A percentile compares a stretch with the other conserved stretches of the same genome.
Evolutionary conservation across 331 rosid genomes (phyloP).

Genomic region (Cydonia oblonga): DNA sequence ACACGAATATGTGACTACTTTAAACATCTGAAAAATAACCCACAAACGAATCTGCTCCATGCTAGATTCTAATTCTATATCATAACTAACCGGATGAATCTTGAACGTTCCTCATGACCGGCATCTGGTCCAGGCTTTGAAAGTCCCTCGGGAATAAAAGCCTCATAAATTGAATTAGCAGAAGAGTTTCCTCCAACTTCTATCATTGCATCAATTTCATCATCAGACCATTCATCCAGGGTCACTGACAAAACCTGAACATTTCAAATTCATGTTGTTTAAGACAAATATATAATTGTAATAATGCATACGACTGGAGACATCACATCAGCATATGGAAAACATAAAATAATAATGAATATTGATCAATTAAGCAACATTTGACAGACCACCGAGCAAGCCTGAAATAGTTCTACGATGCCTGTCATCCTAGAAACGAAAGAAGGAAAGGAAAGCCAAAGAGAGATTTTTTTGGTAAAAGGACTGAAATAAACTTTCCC

Average conservation of each 20-base stretch:
- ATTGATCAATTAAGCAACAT: neutral
- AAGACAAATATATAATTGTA: neutral
- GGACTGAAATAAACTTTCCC: neutral
- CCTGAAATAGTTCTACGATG: neutral
- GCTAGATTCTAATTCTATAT: slow-evolving; percentile 7
- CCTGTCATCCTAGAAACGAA: neutral
- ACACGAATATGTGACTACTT: slow-evolving; percentile 15
- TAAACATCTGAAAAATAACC: slow-evolving; percentile 9
- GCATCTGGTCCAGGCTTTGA: slow-evolving; percentile 76
- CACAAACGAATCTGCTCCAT: neutral
- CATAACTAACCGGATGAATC: slow-evolving; percentile 67
- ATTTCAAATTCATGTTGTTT: slow-evolving; percentile 16
- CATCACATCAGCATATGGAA: neutral
- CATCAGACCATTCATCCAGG: slow-evolving; percentile 94
- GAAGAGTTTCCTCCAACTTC: slow-evolving; percentile 96
- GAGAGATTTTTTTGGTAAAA: neutral
- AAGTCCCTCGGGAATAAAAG: slow-evolving; percentile 73
- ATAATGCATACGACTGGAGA: neutral
- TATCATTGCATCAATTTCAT: slow-evolving; percentile 83
- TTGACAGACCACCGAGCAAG: neutral
- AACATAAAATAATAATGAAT: neutral
- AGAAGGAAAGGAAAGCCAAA: neutral
- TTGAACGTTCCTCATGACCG: slow-evolving; percentile 56
- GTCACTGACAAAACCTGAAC: slow-evolving; percentile 84
- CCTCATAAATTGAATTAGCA: slow-evolving; percentile 91